These are phyloP conservation scores for Pythium rhizo-oryzae DNA, from an alignment of 352 stramenopile genomes.

Conservation along the genomic window DNA sequence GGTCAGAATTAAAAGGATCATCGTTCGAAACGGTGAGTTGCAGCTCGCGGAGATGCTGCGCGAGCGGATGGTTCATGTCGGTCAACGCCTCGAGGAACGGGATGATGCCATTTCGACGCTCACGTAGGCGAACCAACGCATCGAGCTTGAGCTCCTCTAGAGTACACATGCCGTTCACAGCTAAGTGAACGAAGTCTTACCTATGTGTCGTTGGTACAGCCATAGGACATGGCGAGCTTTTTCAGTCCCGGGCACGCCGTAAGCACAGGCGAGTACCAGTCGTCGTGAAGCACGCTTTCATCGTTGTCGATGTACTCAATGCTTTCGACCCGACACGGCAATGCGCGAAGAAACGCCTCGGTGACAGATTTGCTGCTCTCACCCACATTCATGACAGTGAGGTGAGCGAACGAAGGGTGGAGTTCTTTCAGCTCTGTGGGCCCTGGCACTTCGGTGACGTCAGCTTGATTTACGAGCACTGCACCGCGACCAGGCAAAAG, in stretches of 20 bases:
- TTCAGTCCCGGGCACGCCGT: background rate
- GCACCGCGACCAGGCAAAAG: no score
- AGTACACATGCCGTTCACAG: no score
- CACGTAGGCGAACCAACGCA: no score
- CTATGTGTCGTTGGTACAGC: no score
- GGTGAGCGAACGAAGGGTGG: background rate
- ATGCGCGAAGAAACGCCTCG: background rate
- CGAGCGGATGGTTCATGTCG: background rate
- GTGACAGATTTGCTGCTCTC: background rate
- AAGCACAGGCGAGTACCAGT: background rate
- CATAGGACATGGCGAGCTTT: no score
- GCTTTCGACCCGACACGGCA: background rate
- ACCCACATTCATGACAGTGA: background rate
- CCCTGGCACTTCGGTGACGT: no score
- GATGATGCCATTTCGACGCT: no score
- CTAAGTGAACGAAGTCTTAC: no score
- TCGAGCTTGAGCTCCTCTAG: no score
- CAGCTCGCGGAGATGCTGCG: background rate
- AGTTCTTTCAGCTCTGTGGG: no score
- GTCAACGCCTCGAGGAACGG: background rate
- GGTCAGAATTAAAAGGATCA: no score
- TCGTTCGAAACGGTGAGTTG: background rate
- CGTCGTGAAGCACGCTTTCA: background rate
- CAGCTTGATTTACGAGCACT: no score
- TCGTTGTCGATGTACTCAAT: background rate